phyloP scores from a whole-genome alignment of 2,329 filamentous ascomycete species.

The Alternaria sp. region DNA sequence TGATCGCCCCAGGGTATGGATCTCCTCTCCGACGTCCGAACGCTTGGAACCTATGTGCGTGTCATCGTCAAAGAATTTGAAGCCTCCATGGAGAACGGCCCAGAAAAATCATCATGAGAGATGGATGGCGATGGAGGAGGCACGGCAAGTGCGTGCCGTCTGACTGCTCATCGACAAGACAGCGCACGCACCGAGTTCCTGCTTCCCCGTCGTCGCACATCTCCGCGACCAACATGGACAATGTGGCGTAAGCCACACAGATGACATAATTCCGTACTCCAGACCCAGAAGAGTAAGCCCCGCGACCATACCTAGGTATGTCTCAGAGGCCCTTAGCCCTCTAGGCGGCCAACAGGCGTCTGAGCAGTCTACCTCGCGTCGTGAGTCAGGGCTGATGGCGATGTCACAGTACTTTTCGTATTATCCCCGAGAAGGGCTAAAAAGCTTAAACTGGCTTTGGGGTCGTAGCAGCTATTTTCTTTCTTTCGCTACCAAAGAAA shows the following conservation, averaged over 20 bases:
- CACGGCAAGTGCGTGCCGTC: conserved; percentile 3
- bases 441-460: background rate
- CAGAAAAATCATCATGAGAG: background rate
- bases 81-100: background rate
- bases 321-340: background rate
- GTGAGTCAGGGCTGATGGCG: background rate
- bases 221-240: background rate
- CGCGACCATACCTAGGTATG: background rate
- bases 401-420: background rate
- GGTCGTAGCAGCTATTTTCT: background rate
- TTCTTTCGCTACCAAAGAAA: conserved; percentile 5
- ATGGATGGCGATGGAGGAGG: background rate
- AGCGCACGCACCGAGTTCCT: background rate
- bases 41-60: background rate
- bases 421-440: background rate
- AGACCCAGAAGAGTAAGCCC: background rate
- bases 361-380: background rate
- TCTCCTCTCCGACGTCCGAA: conserved; percentile 20
- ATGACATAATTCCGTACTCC: background rate
- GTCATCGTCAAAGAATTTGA: conserved; percentile 4
- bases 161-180: conserved; percentile 1
- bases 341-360: background rate
- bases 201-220: background rate
- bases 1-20: conserved; percentile 16
- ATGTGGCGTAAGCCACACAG: conserved; percentile 2